Percentiles rank a stretch among this genome's conserved stretches.
Conservation (phyloP, 345 rosid genomes). For the Hibiscus trionum region DNA sequence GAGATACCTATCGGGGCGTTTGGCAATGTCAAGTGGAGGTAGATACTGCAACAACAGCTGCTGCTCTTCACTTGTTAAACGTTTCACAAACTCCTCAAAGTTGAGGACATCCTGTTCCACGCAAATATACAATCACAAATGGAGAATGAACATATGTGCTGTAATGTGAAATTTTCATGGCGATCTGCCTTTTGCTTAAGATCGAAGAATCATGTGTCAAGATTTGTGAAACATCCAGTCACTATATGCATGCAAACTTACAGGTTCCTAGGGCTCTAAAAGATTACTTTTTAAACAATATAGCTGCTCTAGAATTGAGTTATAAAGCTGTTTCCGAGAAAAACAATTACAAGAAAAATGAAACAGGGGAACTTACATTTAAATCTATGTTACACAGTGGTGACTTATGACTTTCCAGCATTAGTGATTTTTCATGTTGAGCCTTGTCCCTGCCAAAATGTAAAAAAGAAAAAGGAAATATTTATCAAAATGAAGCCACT, state of each 20-base stretch:
- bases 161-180: neutral
- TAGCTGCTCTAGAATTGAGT: neutral
- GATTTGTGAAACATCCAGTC: neutral
- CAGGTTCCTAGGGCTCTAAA: neutral
- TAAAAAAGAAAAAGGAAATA: conserved; percentile 15
- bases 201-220: neutral
- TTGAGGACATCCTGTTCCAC: conserved; percentile 65
- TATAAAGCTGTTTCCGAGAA: neutral
- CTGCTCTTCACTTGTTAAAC: conserved; percentile 75
- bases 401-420: conserved; percentile 51
- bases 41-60: conserved; percentile 61
- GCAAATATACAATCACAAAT: conserved; percentile 3
- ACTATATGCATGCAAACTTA: neutral
- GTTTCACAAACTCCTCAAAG: conserved; percentile 61
- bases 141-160: neutral
- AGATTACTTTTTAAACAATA: neutral
- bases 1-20: conserved; percentile 51
- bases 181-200: neutral
- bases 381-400: conserved; percentile 66
- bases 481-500: conserved; percentile 3
- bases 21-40: conserved; percentile 51
- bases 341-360: neutral
- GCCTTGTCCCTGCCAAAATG: conserved; percentile 56
- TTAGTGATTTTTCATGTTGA: conserved; percentile 48
- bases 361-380: conserved; percentile 42